These are phyloP conservation scores for Cordyceps tenuipes DNA, from an alignment of 2,329 filamentous ascomycete genomes.

Conservation along the genomic window DNA sequence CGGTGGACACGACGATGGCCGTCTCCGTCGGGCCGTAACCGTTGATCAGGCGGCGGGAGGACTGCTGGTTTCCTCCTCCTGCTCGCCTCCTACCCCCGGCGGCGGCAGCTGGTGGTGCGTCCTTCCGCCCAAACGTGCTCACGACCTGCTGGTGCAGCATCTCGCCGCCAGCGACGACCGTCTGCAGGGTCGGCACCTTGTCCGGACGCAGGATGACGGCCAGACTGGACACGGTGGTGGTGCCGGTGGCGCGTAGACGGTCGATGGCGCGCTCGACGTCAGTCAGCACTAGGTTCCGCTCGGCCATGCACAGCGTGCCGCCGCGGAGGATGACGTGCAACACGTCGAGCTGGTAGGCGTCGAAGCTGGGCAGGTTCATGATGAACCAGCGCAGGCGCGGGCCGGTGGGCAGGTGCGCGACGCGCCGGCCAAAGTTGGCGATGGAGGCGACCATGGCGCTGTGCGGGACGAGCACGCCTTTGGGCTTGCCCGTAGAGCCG, in stretches of 20 bases:
- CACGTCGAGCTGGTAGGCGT: conserved; percentile 2
- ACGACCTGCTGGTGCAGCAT: conserved; percentile 6
- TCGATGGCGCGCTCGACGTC: conserved; percentile 1
- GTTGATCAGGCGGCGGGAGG: not conserved
- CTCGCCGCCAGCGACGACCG: not conserved
- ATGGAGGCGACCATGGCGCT: conserved; percentile 23
- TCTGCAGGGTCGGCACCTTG: not conserved
- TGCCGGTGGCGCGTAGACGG: conserved; percentile 1
- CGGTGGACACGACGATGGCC: not conserved
- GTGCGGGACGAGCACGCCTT: conserved; percentile 69
- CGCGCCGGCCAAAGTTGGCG: not conserved
- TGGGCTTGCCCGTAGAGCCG: conserved; percentile 40
- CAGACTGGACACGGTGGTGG: conserved; percentile 4
- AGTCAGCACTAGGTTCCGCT: conserved; percentile 4
- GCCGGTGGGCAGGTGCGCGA: not conserved
- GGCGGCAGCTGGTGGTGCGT: too few species aligned
- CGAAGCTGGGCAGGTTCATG: conserved; percentile 6
- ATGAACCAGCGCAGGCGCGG: conserved; percentile 5
- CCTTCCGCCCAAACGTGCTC: not conserved
- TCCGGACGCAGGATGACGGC: conserved; percentile 1
- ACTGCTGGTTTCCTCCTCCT: not conserved
- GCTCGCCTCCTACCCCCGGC: not conserved
- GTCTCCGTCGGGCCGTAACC: conserved; percentile 8
- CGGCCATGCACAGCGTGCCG: conserved; percentile 6
- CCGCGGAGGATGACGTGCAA: not conserved